A percentile compares a stretch with the other conserved stretches of the same genome.
Evolutionary conservation across 768 basidiomycete species (phyloP).

Genomic region (Auricularia sp.): DNA sequence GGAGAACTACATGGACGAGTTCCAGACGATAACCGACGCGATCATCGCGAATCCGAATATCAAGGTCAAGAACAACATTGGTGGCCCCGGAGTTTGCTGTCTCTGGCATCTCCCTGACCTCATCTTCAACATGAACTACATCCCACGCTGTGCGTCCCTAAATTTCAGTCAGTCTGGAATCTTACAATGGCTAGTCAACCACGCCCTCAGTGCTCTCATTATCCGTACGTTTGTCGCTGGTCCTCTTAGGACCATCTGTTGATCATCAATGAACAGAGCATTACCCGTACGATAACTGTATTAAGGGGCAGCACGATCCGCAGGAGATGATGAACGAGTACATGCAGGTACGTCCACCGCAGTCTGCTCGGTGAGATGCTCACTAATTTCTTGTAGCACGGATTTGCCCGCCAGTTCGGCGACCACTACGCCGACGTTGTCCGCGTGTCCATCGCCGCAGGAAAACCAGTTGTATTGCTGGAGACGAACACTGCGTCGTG

Average conservation of each 20-base stretch:
- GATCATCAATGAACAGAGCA: neutral
- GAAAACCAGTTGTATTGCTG: constrained; percentile 39
- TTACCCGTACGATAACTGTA: constrained; percentile 25
- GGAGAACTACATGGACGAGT: constrained; percentile 41
- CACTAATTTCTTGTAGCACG: constrained; percentile 48
- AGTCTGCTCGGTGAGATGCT: too few species aligned
- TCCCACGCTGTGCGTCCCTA: constrained; percentile 9
- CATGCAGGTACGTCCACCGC: constrained; percentile 12
- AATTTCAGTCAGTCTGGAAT: neutral
- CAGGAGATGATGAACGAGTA: constrained; percentile 18
- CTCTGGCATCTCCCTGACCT: neutral
- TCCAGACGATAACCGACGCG: constrained; percentile 35
- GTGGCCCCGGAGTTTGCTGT: constrained; percentile 49
- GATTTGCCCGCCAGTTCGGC: constrained; percentile 32
- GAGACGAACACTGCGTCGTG: constrained; percentile 46
- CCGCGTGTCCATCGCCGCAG: constrained; percentile 19
- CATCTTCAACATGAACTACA: constrained; percentile 8
- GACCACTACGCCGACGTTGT: constrained; percentile 28
- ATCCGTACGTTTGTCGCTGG: neutral
- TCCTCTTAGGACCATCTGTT: neutral
- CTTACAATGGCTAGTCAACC: neutral
- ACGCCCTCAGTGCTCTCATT: neutral
- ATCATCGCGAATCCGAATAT: constrained; percentile 32
- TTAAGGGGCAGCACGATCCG: constrained; percentile 18
- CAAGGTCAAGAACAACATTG: constrained; percentile 35